phyloP scores from a whole-genome alignment of 495 filamentous ascomycete species.

The Podospora conica region DNA sequence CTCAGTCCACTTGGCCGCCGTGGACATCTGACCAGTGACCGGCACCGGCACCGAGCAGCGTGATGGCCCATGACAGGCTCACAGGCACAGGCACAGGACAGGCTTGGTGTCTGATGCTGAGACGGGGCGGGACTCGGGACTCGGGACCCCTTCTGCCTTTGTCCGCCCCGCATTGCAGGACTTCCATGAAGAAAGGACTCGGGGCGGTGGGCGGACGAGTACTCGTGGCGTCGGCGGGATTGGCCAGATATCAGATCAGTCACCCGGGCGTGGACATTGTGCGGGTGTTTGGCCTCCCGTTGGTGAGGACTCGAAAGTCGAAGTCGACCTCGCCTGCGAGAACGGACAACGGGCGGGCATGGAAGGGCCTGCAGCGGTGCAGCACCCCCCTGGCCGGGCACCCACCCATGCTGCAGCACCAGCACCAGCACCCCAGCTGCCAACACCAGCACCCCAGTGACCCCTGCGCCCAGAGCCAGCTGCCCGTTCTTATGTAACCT shows the following conservation, averaged over 20 bases:
- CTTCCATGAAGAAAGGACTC: too few relatives aligned
- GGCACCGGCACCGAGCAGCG: too few relatives aligned
- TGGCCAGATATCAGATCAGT: background rate
- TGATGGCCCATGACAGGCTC: too few relatives aligned
- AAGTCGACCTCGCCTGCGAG: too few relatives aligned
- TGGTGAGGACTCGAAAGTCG: background rate
- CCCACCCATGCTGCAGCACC: background rate
- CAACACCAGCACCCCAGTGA: background rate
- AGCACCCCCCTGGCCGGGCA: background rate
- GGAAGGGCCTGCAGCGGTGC: background rate
- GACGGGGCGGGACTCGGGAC: too few relatives aligned
- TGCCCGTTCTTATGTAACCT: background rate
- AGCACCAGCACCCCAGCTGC: background rate
- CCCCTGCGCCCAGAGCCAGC: background rate
- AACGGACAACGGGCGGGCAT: too few relatives aligned
- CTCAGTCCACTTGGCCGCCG: too few relatives aligned
- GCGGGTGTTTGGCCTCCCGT: background rate
- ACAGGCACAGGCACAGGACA: too few relatives aligned
- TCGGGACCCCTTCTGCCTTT: background rate
- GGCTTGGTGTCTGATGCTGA: background rate
- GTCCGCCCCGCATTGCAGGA: background rate
- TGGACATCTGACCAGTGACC: too few relatives aligned
- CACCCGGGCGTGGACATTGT: background rate
- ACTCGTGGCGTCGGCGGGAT: background rate
- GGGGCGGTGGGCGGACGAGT: too few relatives aligned